Conservation (phyloP, 2,329 filamentous ascomycete species). For the Parastagonospora nodorum region DNA sequence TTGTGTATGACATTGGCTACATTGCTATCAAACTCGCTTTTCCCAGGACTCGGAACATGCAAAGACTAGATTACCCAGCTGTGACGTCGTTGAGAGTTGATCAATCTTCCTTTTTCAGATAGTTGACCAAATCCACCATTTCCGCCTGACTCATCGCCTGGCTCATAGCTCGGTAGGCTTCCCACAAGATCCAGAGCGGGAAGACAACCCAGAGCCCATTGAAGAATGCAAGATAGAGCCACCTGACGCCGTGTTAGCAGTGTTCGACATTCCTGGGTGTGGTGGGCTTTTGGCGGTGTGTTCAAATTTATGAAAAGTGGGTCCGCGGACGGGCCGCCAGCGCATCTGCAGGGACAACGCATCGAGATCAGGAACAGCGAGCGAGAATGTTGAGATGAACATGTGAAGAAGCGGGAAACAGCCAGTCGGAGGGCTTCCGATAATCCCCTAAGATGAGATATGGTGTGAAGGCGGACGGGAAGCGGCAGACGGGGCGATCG, state of each 20-base stretch:
- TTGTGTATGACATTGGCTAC: neutral
- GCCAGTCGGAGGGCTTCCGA: neutral
- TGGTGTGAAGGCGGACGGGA: neutral
- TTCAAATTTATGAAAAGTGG: slow-evolving; percentile 17
- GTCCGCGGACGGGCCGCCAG: slow-evolving; percentile 17
- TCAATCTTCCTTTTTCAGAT: slow-evolving; percentile 41
- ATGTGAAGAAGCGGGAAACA: neutral
- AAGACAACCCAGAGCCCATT: slow-evolving; percentile 67
- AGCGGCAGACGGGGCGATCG: neutral
- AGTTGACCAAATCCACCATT: slow-evolving; percentile 46
- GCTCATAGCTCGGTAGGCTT: slow-evolving; percentile 55
- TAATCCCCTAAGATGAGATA: neutral
- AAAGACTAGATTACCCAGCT: neutral
- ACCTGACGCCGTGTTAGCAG: slow-evolving; percentile 39
- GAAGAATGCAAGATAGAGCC: slow-evolving; percentile 68
- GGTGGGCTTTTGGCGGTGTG: neutral
- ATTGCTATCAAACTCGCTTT: neutral
- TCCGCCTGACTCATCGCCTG: slow-evolving; percentile 43
- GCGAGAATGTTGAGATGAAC: neutral
- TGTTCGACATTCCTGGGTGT: neutral
- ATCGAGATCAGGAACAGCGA: slow-evolving; percentile 8
- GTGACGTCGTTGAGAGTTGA: neutral
- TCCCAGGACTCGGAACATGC: neutral
- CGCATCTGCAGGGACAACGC: slow-evolving; percentile 23
- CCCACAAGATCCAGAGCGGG: slow-evolving; percentile 62